Evolutionary conservation across 805 yeast genomes (phyloP).

Genomic region (Saccharomyces mikatae): DNA sequence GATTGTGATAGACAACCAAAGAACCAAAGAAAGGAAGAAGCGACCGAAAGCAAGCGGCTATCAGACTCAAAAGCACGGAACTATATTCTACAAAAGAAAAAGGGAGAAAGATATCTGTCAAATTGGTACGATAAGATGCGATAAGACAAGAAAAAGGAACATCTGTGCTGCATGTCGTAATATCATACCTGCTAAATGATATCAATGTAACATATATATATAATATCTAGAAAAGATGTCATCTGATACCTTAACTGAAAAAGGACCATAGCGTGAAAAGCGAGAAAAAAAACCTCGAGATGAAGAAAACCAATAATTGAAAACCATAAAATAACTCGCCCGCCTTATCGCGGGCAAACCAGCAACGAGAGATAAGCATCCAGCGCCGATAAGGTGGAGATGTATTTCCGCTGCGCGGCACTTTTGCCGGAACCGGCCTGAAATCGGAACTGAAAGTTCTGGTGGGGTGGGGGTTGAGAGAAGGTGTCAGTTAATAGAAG

Average conservation of each 20-base stretch:
- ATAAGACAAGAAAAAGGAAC: not conserved
- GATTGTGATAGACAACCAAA: not conserved
- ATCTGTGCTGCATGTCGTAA: not conserved
- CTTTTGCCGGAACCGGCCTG: not conserved
- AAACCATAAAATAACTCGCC: not conserved
- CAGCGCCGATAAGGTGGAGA: not conserved
- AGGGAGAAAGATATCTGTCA: not conserved
- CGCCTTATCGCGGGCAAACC: not conserved
- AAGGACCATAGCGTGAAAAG: not conserved
- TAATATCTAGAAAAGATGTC: not conserved
- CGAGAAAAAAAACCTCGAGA: not conserved
- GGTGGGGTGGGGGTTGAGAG: not conserved
- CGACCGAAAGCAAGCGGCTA: not conserved
- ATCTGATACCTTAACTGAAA: not conserved
- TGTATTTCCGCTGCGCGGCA: not conserved
- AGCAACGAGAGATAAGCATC: not conserved
- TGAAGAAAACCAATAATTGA: not conserved
- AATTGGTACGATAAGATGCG: not conserved
- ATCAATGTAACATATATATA: not conserved
- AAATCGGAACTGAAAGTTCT: no score
- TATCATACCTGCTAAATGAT: not conserved
- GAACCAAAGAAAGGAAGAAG: not conserved
- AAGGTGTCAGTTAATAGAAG: not conserved
- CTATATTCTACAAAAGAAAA: not conserved
- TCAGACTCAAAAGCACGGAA: not conserved